Evolutionary conservation across 148 eudicot species (phyloP).

Genomic region (Simmondsia chinensis): DNA sequence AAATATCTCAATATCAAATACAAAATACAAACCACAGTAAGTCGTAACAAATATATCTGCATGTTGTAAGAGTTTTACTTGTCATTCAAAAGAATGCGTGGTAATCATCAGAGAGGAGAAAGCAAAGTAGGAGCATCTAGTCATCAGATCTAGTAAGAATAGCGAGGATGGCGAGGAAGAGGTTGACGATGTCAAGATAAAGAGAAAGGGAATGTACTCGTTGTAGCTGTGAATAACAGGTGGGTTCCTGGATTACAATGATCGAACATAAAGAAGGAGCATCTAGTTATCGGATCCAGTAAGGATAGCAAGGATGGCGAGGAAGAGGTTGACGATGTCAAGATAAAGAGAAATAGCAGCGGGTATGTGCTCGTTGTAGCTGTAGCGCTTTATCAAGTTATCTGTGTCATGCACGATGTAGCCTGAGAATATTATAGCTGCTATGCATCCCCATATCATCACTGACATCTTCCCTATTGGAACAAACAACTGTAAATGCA

Average conservation of each 20-base stretch:
- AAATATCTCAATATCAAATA: too few relatives aligned
- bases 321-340: conserved; percentile 37
- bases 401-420: conserved; percentile 52
- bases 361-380: conserved; percentile 32
- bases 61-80: too few relatives aligned
- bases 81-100: too few relatives aligned
- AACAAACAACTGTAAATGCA: conserved; percentile 24
- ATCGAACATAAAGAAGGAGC: too few relatives aligned
- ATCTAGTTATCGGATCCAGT: conserved; percentile 10
- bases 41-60: too few relatives aligned
- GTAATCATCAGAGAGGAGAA: too few relatives aligned
- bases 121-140: conserved; percentile 6
- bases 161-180: conserved; percentile 27
- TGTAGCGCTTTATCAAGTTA: conserved; percentile 47
- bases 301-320: conserved; percentile 16
- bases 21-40: too few relatives aligned
- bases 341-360: conserved; percentile 34
- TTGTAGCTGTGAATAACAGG: conserved; percentile 31
- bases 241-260: too few relatives aligned
- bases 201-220: conserved; percentile 26
- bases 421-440: conserved; percentile 45
- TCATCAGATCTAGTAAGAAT: conserved; percentile 6
- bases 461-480: conserved; percentile 35
- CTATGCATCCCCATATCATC: conserved; percentile 37
- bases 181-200: conserved; percentile 38